Evolutionary conservation across 2,329 filamentous ascomycete genomes (phyloP), one percentile per base, ranked within the genome.

Genomic region (Penicillium sp.): DNA sequence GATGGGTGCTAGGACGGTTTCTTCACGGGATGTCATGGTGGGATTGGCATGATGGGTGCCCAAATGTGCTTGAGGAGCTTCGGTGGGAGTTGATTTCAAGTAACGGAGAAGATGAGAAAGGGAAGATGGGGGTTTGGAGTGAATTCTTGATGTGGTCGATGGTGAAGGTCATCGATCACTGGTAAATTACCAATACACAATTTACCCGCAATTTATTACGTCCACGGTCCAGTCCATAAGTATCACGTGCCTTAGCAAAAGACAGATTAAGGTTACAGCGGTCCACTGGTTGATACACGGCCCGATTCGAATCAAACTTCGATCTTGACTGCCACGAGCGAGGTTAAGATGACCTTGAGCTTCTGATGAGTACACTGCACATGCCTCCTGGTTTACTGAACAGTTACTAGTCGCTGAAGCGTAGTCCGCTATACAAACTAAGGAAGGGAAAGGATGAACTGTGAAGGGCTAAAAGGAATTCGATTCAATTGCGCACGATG

Each of bases 1-100:
- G 61, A 68, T 69, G 59, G 67, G 60, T 63, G 66, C 67, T 46
- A 76, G 70, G 56, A 76, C 70, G 59, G 64, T 72, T 64, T 75
- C 70, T 64, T 72, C 71, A 61, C 72, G 71, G 59, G 67, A 69
- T 38, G 68, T 72, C 69, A 74, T 74, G 62, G 66, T 66, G 63
- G 55, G 51, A 57, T 60, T 54, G 61, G 60, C 70, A 72, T 71
- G 58, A 54, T 65, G 66, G 43, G 54, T 42, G 55, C 29, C 22
- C n/a, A 10, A 16, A 3, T 29, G 39, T 46, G 34, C 14, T 22
- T 8, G 19, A 41, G 30, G 16, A 29, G 19, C 22, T 4, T 14
- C 2, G 13, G 4, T 18, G 12, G 6, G 5, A 46, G 30, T 22
- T 27, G 5, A n/a, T 9, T 14, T 34, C 4, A n/a, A 25, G 18